Evolutionary conservation across 2,329 filamentous ascomycete genomes (phyloP).

Genomic region (Aspergillus fijiensis): DNA sequence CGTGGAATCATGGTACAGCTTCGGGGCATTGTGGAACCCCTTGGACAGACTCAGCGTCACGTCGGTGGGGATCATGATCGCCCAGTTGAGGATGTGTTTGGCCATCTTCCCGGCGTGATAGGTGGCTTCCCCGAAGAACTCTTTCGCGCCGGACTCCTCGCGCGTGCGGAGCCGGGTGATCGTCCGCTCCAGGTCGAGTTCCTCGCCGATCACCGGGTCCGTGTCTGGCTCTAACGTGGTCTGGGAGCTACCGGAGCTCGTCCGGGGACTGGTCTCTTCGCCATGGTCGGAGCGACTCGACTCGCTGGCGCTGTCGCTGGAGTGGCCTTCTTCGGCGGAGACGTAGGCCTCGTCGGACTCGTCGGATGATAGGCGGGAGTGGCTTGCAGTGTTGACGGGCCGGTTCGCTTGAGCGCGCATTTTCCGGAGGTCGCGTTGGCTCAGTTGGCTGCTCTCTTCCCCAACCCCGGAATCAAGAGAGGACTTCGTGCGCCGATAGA

Average conservation of each 20-base stretch:
- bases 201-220: not conserved
- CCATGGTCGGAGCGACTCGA: not conserved
- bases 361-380: not conserved
- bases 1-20: conserved; percentile 79
- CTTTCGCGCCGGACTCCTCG: conserved; percentile 7
- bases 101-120: conserved; percentile 67
- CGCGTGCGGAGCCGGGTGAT: conserved; percentile 7
- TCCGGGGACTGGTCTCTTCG: not conserved
- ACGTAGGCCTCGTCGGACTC: conserved; percentile 2
- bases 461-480: conserved; percentile 4
- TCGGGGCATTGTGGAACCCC: conserved; percentile 85
- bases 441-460: not conserved
- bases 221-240: not conserved
- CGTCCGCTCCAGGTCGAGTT: conserved; percentile 15
- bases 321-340: not conserved
- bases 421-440: not conserved
- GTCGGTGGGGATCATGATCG: conserved; percentile 78
- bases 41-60: conserved; percentile 78
- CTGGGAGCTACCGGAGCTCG: not conserved
- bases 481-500: not conserved
- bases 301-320: not conserved
- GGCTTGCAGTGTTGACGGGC: too few relatives aligned
- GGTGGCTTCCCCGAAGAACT: conserved; percentile 54
- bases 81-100: conserved; percentile 69
- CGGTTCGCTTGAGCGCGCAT: not conserved